phyloP scores from a whole-genome alignment of 768 basidiomycete genomes.

The Porpolomopsis calyptriformis region DNA sequence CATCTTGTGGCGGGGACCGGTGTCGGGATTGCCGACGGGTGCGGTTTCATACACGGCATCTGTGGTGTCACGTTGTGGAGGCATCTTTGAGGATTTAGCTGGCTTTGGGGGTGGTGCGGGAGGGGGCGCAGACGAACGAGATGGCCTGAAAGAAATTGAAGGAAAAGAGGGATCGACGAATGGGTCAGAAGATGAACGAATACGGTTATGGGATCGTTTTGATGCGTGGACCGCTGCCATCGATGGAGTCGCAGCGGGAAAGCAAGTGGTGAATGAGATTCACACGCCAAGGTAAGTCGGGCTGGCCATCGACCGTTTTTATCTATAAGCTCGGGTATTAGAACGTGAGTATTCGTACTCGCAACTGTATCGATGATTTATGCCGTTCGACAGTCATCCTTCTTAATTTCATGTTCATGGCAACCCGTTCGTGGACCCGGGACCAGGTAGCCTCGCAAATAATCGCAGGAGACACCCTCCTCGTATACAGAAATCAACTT shows the following conservation, averaged over 20 bases:
- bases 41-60: constrained; percentile 67
- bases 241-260: too few relatives aligned
- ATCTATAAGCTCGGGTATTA: too few relatives aligned
- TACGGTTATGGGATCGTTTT: constrained; percentile 26
- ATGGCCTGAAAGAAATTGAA: constrained; percentile 9
- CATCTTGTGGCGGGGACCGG: constrained; percentile 37
- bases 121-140: constrained; percentile 10
- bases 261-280: too few relatives aligned
- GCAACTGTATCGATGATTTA: too few relatives aligned
- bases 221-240: constrained; percentile 9
- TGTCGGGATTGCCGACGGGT: constrained; percentile 33
- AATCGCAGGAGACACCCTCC: constrained; percentile 61
- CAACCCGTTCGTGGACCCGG: too few relatives aligned
- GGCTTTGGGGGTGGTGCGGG: constrained; percentile 31
- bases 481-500: constrained; percentile 59
- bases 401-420: too few relatives aligned
- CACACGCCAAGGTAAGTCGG: too few relatives aligned
- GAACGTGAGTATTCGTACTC: too few relatives aligned
- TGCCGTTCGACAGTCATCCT: too few relatives aligned
- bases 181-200: constrained; percentile 43
- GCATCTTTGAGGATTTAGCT: constrained; percentile 21
- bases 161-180: constrained; percentile 32
- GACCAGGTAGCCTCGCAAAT: constrained; percentile 59
- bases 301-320: too few relatives aligned
- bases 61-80: constrained; percentile 36